phyloP scores from a whole-genome alignment of 257 asterid genomes.

The Plectranthus barbatus region DNA sequence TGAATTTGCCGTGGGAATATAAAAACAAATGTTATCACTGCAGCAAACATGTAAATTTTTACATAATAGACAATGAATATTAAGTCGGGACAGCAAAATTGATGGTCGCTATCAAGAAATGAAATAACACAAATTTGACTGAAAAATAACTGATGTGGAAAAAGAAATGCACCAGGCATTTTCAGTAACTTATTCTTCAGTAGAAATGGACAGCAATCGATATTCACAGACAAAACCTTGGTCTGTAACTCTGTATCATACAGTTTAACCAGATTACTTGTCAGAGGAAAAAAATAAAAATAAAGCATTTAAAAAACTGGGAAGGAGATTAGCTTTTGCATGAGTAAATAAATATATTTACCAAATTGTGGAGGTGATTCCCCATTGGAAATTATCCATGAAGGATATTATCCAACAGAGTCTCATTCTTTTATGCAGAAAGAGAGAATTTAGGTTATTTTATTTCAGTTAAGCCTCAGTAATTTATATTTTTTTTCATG shows the following conservation, averaged over 20 bases:
- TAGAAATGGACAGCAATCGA: slow-evolving; percentile 19
- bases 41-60: too few species aligned
- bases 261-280: too few species aligned
- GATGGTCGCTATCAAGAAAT: too few species aligned
- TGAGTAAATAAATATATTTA: background rate
- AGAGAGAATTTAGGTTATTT: background rate
- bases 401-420: too few species aligned
- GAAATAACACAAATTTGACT: too few species aligned
- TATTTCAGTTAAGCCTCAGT: too few species aligned
- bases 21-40: too few species aligned
- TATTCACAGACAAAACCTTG: slow-evolving; percentile 13
- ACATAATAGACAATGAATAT: too few species aligned
- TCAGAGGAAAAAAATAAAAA: background rate
- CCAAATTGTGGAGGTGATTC: slow-evolving; percentile 1
- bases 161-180: slow-evolving; percentile 15
- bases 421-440: too few species aligned
- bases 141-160: too few species aligned
- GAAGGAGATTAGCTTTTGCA: background rate
- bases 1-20: too few species aligned
- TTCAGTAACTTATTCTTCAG: slow-evolving; percentile 16
- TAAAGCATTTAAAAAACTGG: background rate
- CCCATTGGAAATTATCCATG: slow-evolving; percentile 15
- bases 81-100: too few species aligned
- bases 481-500: background rate
- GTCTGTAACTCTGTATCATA: slow-evolving; percentile 16